These are phyloP conservation scores for Tephrocybe sp. DNA, from an alignment of 768 basidiomycete species.

Conservation along the genomic window DNA sequence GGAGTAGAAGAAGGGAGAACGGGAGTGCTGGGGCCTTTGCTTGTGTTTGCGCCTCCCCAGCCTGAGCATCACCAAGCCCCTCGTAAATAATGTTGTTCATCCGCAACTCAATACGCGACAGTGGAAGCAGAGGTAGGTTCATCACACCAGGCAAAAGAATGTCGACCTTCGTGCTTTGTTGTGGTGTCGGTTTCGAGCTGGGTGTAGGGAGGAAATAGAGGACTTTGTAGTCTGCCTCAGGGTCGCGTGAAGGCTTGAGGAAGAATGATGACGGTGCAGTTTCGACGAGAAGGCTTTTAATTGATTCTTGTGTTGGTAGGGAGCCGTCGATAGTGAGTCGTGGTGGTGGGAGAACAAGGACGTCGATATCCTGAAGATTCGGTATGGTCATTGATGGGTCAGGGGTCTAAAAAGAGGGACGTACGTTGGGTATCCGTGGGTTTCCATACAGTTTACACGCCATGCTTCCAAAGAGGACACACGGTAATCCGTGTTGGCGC, in stretches of 20 bases:
- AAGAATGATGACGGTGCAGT: conserved; percentile 6
- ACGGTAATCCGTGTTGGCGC: conserved; percentile 5
- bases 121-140: conserved; percentile 13
- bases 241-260: conserved; percentile 10
- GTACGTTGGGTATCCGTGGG: conserved; percentile 13
- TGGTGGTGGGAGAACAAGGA: conserved; percentile 14
- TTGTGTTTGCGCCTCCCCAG: not conserved
- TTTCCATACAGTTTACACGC: conserved; percentile 17
- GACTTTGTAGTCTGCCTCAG: conserved; percentile 13
- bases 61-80: no score
- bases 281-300: conserved; percentile 13
- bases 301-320: conserved; percentile 10
- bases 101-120: not conserved
- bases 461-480: conserved; percentile 18
- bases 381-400: not conserved
- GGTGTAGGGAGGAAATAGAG: conserved; percentile 16
- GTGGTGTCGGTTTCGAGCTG: conserved; percentile 4
- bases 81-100: not conserved
- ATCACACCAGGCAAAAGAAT: conserved; percentile 18
- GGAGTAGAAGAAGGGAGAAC: conserved; percentile 14
- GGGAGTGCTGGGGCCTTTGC: conserved; percentile 13
- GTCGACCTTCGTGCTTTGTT: conserved; percentile 11
- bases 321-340: not conserved
- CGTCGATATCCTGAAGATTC: conserved; percentile 13
- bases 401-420: not conserved